phyloP scores from a whole-genome alignment of 352 stramenopile genomes.

The Aphanomyces stellatus region DNA sequence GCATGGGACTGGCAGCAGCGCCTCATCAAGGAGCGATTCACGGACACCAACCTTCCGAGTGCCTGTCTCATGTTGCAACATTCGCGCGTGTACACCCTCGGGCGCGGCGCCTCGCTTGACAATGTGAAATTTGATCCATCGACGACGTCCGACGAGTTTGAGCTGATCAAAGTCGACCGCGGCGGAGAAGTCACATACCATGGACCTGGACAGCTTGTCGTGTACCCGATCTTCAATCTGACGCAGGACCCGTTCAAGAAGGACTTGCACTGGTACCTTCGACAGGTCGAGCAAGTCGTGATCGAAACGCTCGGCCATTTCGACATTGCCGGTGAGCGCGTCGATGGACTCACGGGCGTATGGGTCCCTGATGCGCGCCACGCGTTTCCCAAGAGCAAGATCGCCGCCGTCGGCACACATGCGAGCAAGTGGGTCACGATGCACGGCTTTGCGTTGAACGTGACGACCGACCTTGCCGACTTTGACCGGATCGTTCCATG shows the following conservation, averaged over 20 bases:
- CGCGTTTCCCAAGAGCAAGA: constrained; percentile 80
- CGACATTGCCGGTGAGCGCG: constrained; percentile 81
- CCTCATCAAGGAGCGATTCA: constrained; percentile 71
- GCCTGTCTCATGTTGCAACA: constrained; percentile 85
- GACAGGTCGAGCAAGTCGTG: constrained; percentile 93
- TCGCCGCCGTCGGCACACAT: constrained; percentile 94
- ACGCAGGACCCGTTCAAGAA: constrained; percentile 74
- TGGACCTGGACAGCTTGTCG: constrained; percentile 95
- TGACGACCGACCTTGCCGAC: constrained; percentile 82
- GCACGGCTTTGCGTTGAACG: constrained; percentile 97
- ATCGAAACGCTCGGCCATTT: constrained; percentile 87
- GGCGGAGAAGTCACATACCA: constrained; percentile 99
- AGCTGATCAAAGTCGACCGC: constrained; percentile 96
- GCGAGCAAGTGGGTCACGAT: constrained; percentile 96
- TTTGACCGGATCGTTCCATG: constrained; percentile 97
- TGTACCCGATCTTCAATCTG: constrained; percentile 97
- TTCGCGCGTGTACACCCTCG: constrained; percentile 85
- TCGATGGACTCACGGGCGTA: constrained; percentile 92
- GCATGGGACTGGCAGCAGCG: constrained; percentile 84
- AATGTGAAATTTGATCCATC: constrained; percentile 75
- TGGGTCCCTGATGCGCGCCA: constrained; percentile 85
- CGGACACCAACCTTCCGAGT: constrained; percentile 79
- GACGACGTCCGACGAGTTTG: constrained; percentile 40
- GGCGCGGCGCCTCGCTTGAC: constrained; percentile 41
- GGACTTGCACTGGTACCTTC: constrained; percentile 97